A percentile compares a stretch with the other conserved stretches of the same genome.
These are phyloP conservation scores for Fusarium metavorans DNA, from an alignment of 2,329 filamentous ascomycete species.

Conservation along the genomic window DNA sequence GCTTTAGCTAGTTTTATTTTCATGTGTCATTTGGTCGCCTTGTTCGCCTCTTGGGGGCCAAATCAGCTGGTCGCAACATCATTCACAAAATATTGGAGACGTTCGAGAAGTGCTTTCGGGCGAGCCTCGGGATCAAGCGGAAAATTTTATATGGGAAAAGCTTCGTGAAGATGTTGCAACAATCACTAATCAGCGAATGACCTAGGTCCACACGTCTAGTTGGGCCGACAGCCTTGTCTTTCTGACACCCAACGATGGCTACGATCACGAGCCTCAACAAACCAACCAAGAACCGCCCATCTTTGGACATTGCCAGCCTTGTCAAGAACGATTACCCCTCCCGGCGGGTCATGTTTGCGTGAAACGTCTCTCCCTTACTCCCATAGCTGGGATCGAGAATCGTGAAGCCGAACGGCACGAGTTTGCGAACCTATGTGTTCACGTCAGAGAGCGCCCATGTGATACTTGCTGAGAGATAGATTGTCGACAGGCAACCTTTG, in stretches of 20 bases:
- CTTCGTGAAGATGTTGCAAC: not conserved
- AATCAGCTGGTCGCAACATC: not conserved
- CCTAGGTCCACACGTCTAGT: not conserved
- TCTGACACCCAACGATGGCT: not conserved
- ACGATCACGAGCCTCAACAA: not conserved
- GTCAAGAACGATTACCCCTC: not conserved
- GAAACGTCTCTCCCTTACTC: not conserved
- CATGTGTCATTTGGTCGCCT: not conserved
- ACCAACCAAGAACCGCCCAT: not conserved
- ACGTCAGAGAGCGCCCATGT: not conserved
- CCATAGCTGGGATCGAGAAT: not conserved
- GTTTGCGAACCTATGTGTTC: not conserved
- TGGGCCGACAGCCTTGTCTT: not conserved
- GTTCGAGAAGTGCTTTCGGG: not conserved
- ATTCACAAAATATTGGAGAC: not conserved
- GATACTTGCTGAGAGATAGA: not conserved
- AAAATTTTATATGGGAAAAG: not conserved
- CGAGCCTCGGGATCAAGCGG: not conserved
- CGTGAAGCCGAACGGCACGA: not conserved
- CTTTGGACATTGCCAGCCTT: not conserved
- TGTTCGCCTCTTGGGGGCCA: not conserved
- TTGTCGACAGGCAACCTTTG: not conserved
- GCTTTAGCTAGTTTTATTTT: not conserved
- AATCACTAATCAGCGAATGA: not conserved
- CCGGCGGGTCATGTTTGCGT: not conserved